Evolutionary conservation across 2,329 filamentous ascomycete species (phyloP).

Genomic region (Zymoseptoria crescenta): DNA sequence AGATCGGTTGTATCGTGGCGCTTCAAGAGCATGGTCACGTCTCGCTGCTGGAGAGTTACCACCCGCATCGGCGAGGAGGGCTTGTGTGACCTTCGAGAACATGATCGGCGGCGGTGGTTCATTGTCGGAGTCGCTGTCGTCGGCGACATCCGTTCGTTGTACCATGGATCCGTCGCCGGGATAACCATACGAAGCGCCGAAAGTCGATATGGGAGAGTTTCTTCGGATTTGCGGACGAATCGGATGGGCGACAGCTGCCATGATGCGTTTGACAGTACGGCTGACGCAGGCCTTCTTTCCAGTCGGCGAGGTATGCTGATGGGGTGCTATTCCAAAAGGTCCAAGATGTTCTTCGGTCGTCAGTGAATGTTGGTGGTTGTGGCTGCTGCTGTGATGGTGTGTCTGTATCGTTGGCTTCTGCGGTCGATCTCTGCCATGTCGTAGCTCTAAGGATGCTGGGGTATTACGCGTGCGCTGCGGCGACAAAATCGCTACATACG

Average conservation of each 20-base stretch:
- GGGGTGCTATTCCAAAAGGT: slow-evolving; percentile 16
- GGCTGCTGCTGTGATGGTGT: slow-evolving; percentile 11
- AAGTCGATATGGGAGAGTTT: slow-evolving; percentile 40
- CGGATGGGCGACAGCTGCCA: slow-evolving; percentile 29
- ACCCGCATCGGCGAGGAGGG: slow-evolving; percentile 58
- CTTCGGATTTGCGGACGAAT: slow-evolving; percentile 30
- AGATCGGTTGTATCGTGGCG: slow-evolving; percentile 23
- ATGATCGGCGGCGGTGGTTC: slow-evolving; percentile 85
- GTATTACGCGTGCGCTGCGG: slow-evolving; percentile 15
- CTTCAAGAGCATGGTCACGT: slow-evolving; percentile 33
- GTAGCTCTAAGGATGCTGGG: slow-evolving; percentile 25
- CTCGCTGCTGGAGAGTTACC: slow-evolving; percentile 50
- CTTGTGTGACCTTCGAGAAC: slow-evolving; percentile 86
- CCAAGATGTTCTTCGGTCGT: slow-evolving; percentile 8
- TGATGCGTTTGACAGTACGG: slow-evolving; percentile 22
- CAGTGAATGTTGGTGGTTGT: slow-evolving; percentile 11
- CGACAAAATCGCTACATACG: slow-evolving; percentile 26
- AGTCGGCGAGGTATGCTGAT: slow-evolving; percentile 12
- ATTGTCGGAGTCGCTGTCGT: slow-evolving; percentile 84
- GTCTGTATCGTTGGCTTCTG: slow-evolving; percentile 13
- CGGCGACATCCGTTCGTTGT: slow-evolving; percentile 52
- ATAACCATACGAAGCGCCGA: slow-evolving; percentile 40
- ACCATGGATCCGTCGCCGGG: slow-evolving; percentile 39
- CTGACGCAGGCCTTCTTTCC: slow-evolving; percentile 9
- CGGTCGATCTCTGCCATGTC: slow-evolving; percentile 22